These are phyloP conservation scores for Aspergillus olivimuriae DNA, from an alignment of 495 filamentous ascomycete genomes.

Conservation along the genomic window DNA sequence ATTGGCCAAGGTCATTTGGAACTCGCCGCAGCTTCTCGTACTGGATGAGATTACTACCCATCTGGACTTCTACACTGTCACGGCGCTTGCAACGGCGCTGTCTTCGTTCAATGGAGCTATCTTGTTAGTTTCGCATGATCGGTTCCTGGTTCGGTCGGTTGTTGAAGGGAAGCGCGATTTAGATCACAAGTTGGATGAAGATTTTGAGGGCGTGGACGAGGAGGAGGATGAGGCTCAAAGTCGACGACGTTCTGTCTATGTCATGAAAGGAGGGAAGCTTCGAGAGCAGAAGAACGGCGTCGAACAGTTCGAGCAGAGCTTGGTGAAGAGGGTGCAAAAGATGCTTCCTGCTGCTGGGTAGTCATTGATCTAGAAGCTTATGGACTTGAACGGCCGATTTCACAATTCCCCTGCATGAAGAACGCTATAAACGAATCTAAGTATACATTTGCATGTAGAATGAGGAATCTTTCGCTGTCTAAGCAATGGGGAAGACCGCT, in stretches of 20 bases:
- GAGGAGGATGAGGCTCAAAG: constrained; percentile 37
- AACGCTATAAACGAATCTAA: no score
- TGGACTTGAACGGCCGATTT: no score
- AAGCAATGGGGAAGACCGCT: no score
- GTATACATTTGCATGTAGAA: no score
- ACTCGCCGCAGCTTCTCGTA: constrained; percentile 63
- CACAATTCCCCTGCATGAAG: no score
- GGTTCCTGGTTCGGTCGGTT: constrained; percentile 64
- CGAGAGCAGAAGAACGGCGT: constrained; percentile 52
- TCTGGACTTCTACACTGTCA: constrained; percentile 71
- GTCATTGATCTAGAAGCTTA: neutral
- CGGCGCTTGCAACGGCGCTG: constrained; percentile 59
- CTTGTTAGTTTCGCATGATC: constrained; percentile 68
- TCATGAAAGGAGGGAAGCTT: constrained; percentile 52
- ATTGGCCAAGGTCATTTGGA: constrained; percentile 61
- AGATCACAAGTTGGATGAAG: constrained; percentile 37
- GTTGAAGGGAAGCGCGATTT: constrained; percentile 54
- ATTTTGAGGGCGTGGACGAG: constrained; percentile 45
- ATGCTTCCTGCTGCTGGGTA: constrained; percentile 20
- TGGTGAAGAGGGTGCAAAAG: constrained; percentile 52
- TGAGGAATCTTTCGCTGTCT: no score
- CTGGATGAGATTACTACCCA: constrained; percentile 86
- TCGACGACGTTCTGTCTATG: constrained; percentile 52
- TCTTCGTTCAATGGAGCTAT: constrained; percentile 63
- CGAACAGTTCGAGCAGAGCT: constrained; percentile 54